Conservation (phyloP, 257 asterid species). For the Scutellaria barbata region DNA sequence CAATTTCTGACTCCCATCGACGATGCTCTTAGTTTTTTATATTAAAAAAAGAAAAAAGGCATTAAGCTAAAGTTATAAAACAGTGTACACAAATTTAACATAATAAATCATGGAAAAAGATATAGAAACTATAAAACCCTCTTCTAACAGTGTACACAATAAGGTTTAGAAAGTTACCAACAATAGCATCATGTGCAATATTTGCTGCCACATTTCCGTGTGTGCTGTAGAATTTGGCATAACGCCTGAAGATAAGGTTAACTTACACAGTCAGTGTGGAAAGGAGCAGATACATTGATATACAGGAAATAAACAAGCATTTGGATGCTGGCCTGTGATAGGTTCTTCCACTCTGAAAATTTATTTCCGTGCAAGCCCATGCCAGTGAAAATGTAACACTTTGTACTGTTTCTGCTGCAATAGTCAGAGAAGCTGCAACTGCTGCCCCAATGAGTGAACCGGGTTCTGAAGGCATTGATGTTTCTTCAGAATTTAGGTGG, state of each 20-base stretch:
- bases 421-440: slow-evolving; percentile 78
- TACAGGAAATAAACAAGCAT: slow-evolving; percentile 26
- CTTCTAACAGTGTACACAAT: neutral
- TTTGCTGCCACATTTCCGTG: slow-evolving; percentile 68
- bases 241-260: slow-evolving; percentile 68
- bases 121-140: neutral
- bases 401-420: slow-evolving; percentile 65
- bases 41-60: neutral
- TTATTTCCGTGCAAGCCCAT: slow-evolving; percentile 94
- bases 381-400: slow-evolving; percentile 81
- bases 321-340: slow-evolving; percentile 71
- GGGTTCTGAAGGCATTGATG: slow-evolving; percentile 77
- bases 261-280: slow-evolving; percentile 35
- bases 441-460: slow-evolving; percentile 90
- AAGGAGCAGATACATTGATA: slow-evolving; percentile 23
- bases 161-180: slow-evolving; percentile 54
- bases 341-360: slow-evolving; percentile 80
- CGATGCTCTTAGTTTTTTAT: slow-evolving; percentile 53
- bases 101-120: neutral
- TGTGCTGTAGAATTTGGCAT: slow-evolving; percentile 77
- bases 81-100: slow-evolving; percentile 9
- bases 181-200: slow-evolving; percentile 84
- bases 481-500: slow-evolving; percentile 67
- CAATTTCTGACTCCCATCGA: slow-evolving; percentile 87
- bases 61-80: slow-evolving; percentile 2